Base-by-base conservation (phyloP, 768 basidiomycete genomes). In the Trametes coccinea region DNA sequence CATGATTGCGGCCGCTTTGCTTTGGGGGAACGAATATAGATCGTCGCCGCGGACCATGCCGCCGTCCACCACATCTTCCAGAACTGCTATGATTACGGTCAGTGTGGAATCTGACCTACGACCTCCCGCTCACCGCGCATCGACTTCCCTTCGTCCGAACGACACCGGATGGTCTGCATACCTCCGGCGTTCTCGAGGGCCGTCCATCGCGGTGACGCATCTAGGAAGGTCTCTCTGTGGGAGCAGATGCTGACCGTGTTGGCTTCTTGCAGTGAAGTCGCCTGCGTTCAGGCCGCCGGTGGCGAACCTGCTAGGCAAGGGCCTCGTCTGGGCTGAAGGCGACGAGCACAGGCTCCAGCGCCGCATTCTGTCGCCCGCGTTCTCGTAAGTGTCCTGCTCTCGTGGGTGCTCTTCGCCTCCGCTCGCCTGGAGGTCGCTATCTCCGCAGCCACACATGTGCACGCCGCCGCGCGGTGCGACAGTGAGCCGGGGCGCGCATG, bases 11-110 rank as follows among this genome's bases (percentile, higher is more conserved):
- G 8, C 27, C 27, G 27, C 29, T 27, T 31, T 13, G 30, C 59
- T 7, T 22, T 22, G 22, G 22, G 22, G 22, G 50, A 14, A n/a
- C n/a, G 30, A 40, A 30, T 14, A 4, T 54, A 78, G 76, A 68
- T 77, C 52, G 68, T 78, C 52, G 73, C 71, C 5, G 67, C 73
- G 13, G 76, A 78, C 65, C 72, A 76, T 54, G 70, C 71, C 2
- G 76, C 75, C 37, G 73, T 73, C 17, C 74, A 73, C n/a, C 71
- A 77, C 61, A 76, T 78, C 53, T 76, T 77, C 58, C 72, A 73
- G 37, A 69, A 77, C 62, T 65, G 69, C 33, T 70, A 75, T 45
- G 66, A 70, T 46, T 78, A 77, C 63, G 67, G 72, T 69, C 44
- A 59, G 70, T 67, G 9, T 27, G 41, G 5, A 6, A 6, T 5